Evolutionary conservation across 192 early-diverging fungal species (phyloP).

Genomic region (Linnemannia zychae): DNA sequence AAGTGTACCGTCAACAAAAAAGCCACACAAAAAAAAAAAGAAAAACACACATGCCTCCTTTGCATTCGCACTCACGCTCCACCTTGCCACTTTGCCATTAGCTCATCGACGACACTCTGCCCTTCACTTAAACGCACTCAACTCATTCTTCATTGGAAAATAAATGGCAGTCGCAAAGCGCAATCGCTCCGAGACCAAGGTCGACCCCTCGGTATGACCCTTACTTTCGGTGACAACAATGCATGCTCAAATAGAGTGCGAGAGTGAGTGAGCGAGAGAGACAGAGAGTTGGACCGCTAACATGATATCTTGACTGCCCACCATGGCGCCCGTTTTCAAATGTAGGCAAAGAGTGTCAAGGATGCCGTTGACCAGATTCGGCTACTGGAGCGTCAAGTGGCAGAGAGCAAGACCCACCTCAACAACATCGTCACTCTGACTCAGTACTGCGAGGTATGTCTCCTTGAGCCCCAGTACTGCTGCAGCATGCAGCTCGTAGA

Average conservation of each 20-base stretch:
- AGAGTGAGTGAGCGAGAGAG: neutral
- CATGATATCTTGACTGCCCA: neutral
- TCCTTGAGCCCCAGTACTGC: neutral
- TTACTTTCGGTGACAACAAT: neutral
- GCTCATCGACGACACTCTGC: neutral
- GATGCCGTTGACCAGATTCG: constrained; percentile 60
- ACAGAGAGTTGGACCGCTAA: neutral
- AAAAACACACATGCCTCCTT: neutral
- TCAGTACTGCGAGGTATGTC: constrained; percentile 64
- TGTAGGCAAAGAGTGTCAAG: constrained; percentile 41
- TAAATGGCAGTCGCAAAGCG: constrained; percentile 52
- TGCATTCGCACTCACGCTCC: neutral
- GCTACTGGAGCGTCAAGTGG: constrained; percentile 72
- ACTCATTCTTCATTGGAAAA: neutral
- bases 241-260: no score
- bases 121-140: neutral
- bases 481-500: neutral
- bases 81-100: neutral
- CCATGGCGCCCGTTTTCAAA: neutral
- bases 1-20: neutral
- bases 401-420: constrained; percentile 76
- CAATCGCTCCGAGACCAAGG: constrained; percentile 23
- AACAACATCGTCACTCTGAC: constrained; percentile 82
- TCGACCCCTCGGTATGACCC: constrained; percentile 21
- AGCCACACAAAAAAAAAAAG: neutral